Conservation (phyloP, 2,329 filamentous ascomycete species). For the Diplodia mutila region DNA sequence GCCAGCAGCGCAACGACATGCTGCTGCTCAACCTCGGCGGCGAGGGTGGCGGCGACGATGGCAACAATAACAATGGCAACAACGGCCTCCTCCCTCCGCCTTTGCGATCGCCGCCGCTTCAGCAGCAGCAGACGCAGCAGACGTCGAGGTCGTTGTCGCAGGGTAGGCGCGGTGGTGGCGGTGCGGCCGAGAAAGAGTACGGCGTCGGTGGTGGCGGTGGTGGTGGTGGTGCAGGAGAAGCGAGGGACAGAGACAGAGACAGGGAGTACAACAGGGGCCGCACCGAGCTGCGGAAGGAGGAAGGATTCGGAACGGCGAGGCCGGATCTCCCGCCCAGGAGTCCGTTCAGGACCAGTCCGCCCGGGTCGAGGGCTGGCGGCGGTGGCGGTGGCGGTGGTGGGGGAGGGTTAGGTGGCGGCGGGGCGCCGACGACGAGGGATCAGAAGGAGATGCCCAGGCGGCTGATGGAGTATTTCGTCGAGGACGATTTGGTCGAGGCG, state of each 20-base stretch:
- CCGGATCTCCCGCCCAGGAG: conserved; percentile 11
- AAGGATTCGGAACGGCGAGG: neutral
- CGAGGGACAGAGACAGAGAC: no score
- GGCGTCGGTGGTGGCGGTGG: neutral
- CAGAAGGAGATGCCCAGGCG: conserved; percentile 15
- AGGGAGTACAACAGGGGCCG: neutral
- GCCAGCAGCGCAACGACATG: neutral
- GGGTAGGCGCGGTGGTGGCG: neutral
- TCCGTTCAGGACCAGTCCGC: conserved; percentile 5
- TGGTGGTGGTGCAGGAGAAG: neutral
- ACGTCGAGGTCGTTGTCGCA: neutral
- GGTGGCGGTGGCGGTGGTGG: neutral
- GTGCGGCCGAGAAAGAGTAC: neutral
- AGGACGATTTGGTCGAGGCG: conserved; percentile 5
- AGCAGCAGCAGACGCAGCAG: no score
- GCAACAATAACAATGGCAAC: neutral
- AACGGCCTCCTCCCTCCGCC: neutral
- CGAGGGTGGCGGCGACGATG: neutral
- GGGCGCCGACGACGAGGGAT: neutral
- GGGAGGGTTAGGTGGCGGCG: neutral
- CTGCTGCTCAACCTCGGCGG: neutral
- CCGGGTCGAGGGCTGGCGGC: neutral
- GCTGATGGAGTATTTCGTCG: conserved; percentile 22
- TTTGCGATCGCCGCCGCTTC: neutral
- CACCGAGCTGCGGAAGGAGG: neutral